A percentile compares a stretch with the other conserved stretches of the same genome.
Conservation (phyloP, 140 eudicot species). For the Anethum foeniculum region DNA sequence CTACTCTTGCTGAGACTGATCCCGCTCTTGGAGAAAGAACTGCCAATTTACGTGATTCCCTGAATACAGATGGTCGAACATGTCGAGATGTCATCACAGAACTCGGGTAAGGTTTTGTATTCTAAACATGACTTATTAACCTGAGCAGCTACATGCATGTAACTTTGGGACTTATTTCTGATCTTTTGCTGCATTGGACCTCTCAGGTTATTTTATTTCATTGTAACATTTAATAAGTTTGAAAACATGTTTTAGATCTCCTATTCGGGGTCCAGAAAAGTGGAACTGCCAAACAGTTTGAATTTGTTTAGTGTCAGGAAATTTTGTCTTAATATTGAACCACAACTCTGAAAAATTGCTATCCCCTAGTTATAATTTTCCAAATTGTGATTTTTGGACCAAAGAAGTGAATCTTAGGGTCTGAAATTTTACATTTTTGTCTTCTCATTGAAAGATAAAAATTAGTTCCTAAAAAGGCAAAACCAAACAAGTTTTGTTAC, state of each 20-base stretch:
- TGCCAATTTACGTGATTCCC: slow-evolving; percentile 27
- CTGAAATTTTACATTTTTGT: background rate
- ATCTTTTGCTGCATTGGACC: background rate
- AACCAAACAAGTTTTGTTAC: background rate
- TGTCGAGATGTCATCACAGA: slow-evolving; percentile 91
- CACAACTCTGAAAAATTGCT: background rate
- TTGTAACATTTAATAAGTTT: background rate
- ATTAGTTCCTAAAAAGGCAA: background rate
- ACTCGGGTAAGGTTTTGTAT: slow-evolving; percentile 48
- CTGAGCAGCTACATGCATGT: background rate
- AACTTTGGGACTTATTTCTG: background rate
- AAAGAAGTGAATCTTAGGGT: background rate
- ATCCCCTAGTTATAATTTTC: background rate
- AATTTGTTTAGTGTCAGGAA: background rate
- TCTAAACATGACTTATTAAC: background rate
- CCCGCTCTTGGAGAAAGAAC: slow-evolving; percentile 58
- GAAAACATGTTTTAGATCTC: background rate
- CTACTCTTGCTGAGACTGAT: slow-evolving; percentile 53
- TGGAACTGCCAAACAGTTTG: background rate
- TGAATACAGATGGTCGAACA: slow-evolving; percentile 85
- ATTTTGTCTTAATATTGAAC: background rate
- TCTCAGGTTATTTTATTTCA: background rate
- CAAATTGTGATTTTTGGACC: background rate
- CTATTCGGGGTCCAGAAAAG: background rate
- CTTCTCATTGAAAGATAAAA: background rate